phyloP scores from a whole-genome alignment of 805 yeast species.

The Cyberlindnera mycetangii region DNA sequence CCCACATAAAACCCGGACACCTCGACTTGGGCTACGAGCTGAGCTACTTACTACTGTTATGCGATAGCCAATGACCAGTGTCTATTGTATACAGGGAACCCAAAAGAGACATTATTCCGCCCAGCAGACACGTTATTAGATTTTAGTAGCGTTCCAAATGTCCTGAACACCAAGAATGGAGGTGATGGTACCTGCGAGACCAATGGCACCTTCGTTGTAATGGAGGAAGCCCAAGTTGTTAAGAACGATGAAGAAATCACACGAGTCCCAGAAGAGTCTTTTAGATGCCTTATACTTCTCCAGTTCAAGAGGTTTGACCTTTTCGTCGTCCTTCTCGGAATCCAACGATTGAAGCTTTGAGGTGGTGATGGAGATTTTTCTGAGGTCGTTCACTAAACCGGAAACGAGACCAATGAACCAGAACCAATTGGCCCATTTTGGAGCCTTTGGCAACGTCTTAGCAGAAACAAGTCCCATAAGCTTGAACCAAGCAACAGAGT shows the following conservation, averaged over 20 bases:
- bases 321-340: slow-evolving; percentile 39
- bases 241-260: slow-evolving; percentile 74
- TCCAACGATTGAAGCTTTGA: slow-evolving; percentile 19
- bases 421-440: slow-evolving; percentile 61
- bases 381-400: slow-evolving; percentile 56
- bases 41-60: too few species aligned
- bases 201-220: slow-evolving; percentile 76
- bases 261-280: slow-evolving; percentile 70
- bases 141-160: slow-evolving; percentile 53
- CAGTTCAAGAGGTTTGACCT: slow-evolving; percentile 36
- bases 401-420: slow-evolving; percentile 75
- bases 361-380: slow-evolving; percentile 47
- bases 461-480: slow-evolving; percentile 52
- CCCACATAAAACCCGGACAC: not conserved
- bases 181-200: slow-evolving; percentile 81
- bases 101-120: not conserved
- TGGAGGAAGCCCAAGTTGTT: slow-evolving; percentile 59
- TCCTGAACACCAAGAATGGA: slow-evolving; percentile 75
- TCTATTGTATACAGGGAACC: not conserved
- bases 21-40: too few species aligned
- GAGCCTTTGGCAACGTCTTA: slow-evolving; percentile 45
- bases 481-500: slow-evolving; percentile 56
- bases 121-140: slow-evolving; percentile 10
- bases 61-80: not conserved
- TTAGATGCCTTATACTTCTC: slow-evolving; percentile 51